Base-by-base conservation (phyloP, 768 basidiomycete genomes). In the Boletus coccyginus region DNA sequence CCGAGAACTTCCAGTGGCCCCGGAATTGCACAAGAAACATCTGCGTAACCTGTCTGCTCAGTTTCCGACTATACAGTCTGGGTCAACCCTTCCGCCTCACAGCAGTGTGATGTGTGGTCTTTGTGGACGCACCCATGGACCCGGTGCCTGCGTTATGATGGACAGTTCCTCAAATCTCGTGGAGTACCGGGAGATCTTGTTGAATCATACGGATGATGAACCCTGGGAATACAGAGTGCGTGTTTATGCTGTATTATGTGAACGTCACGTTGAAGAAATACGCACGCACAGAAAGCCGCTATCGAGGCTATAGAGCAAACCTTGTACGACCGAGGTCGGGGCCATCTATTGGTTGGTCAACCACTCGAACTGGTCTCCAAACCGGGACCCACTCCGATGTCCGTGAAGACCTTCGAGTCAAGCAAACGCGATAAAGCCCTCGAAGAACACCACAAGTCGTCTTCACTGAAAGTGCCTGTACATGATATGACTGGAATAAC, bases 231-330 rank as follows among this genome's bases (percentile, higher is more conserved):
- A 79, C 38, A 75, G 88, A 62, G 90, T 89, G 70, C 24, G 68
- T 62, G 75, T 73, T 27, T 3, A 54, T 19, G 17, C 16, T 41
- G 39, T 10, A 42, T 62, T 39, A 36, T 46, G n/a, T 36, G 41
- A 42, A 45, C 2, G 9, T 55, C 39, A 46, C 16, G 46, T 54
- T 64, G 56, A 52, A 47, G 29, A 47, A 52, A 51, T 1, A 50
- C 12, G 61, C 2, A 50, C 12, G 62, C 50, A 47, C 65, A 90
- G 89, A 75, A 71, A 61, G 81, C 78, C 43, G 90, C 91, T 13
- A 81, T 93, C 48, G 70, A 72, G 29, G 82, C 83, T 7, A 91
- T 93, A 58, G 91, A 93, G 55, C 76, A 83, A 55, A 77, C 82
- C 3, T 74, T 93, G 14, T 64, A 77, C 55, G 60, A 71, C 50